phyloP scores from a whole-genome alignment of 306 rosid genomes.

The Geum urbanum region DNA sequence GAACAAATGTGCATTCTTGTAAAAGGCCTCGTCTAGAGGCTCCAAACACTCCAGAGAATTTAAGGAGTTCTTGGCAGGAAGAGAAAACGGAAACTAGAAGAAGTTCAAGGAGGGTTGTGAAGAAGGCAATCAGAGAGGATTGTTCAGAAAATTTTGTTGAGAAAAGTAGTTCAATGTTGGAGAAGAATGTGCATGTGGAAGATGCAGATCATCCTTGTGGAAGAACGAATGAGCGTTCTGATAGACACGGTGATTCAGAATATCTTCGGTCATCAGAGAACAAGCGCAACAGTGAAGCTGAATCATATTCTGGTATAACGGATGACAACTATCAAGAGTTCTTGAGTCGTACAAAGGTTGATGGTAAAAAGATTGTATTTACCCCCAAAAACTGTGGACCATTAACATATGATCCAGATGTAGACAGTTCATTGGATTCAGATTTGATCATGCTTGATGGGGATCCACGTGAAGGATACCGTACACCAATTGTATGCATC shows the following conservation, averaged over 20 bases:
- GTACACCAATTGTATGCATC: conserved; percentile 35
- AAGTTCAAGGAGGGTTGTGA: conserved; percentile 10
- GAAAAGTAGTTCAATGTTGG: background rate
- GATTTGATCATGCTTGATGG: conserved; percentile 24
- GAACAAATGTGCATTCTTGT: background rate
- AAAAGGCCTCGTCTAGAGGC: background rate
- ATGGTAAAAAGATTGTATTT: conserved; percentile 20
- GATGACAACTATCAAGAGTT: conserved; percentile 1
- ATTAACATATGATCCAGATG: conserved; percentile 7
- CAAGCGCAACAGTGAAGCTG: background rate
- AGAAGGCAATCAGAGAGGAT: background rate
- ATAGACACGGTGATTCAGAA: background rate
- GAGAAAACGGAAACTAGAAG: conserved; percentile 1
- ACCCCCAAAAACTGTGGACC: conserved; percentile 13
- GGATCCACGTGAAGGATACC: conserved; percentile 20
- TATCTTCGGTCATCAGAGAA: background rate
- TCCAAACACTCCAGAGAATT: background rate
- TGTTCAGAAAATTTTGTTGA: background rate
- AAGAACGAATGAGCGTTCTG: background rate
- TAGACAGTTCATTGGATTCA: conserved; percentile 32
- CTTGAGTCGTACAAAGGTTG: background rate
- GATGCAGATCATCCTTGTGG: background rate
- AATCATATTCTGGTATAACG: background rate
- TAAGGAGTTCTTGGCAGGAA: conserved; percentile 4
- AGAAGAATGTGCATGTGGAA: background rate